A percentile compares a stretch with the other conserved stretches of the same genome.
Evolutionary conservation across 805 yeast genomes (phyloP).

Genomic region (Phaffomyces opuntiae): DNA sequence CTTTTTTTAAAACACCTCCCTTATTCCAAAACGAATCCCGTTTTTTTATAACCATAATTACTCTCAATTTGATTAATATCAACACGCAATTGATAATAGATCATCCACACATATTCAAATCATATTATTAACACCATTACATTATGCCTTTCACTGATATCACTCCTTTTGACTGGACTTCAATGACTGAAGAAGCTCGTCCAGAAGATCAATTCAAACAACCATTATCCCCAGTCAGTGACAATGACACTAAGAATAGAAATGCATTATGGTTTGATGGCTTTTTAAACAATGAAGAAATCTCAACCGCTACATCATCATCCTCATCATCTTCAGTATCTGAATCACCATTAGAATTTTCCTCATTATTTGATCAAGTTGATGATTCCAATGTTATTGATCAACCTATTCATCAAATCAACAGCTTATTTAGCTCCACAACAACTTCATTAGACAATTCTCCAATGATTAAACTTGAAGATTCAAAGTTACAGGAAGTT

Average conservation of each 20-base stretch:
- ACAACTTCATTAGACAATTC: conserved; percentile 23
- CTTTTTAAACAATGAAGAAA: conserved; percentile 12
- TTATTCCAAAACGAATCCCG: background rate
- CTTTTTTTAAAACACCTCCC: background rate
- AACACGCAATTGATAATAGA: background rate
- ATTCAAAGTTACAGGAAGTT: conserved; percentile 9
- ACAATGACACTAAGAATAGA: conserved; percentile 5
- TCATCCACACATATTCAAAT: no score
- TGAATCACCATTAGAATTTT: conserved; percentile 22
- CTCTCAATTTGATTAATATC: background rate
- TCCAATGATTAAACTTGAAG: conserved; percentile 25
- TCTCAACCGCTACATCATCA: conserved; percentile 10
- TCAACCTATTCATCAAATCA: conserved; percentile 7
- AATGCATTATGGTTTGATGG: conserved; percentile 18
- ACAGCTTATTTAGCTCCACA: conserved; percentile 19
- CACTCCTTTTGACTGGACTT: conserved; percentile 21
- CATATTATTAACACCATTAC: no score
- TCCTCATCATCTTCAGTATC: conserved; percentile 1
- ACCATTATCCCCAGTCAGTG: conserved; percentile 9
- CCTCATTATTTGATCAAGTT: conserved; percentile 19
- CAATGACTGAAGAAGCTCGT: conserved; percentile 12
- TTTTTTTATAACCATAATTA: background rate
- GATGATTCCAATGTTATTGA: background rate
- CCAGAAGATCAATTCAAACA: conserved; percentile 8
- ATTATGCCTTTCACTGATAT: conserved; percentile 12